Evolutionary conservation across 495 filamentous ascomycete genomes (phyloP).

Genomic region (Bombardia bombarda): DNA sequence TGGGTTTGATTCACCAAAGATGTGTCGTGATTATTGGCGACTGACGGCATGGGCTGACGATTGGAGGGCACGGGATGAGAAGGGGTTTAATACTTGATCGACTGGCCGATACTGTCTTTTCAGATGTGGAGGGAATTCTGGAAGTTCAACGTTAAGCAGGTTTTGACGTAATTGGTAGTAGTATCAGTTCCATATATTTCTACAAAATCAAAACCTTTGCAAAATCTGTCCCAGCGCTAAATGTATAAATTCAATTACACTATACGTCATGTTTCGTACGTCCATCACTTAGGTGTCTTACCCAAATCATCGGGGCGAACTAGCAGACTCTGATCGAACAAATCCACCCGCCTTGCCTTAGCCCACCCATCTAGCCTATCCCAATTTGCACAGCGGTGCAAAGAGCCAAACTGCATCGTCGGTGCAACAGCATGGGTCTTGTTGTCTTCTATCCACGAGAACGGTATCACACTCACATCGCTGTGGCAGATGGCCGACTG

Average conservation of each 20-base stretch:
- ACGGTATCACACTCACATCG: not conserved
- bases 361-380: not conserved
- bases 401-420: not conserved
- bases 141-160: no score
- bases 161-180: not conserved
- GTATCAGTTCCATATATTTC: not conserved
- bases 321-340: not conserved
- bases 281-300: not conserved
- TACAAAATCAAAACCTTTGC: not conserved
- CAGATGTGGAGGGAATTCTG: no score
- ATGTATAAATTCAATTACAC: not conserved
- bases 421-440: not conserved
- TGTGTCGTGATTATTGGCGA: not conserved
- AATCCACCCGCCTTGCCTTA: not conserved
- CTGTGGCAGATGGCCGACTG: not conserved
- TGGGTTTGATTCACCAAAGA: not conserved
- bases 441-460: not conserved
- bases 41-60: not conserved
- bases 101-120: no score
- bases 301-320: not conserved
- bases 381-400: not conserved
- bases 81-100: no score
- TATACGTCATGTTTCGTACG: not conserved
- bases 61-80: not conserved
- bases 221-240: no score